phyloP scores from a whole-genome alignment of 1,284 basidiomycete genomes.

The Moniliella sp. region DNA sequence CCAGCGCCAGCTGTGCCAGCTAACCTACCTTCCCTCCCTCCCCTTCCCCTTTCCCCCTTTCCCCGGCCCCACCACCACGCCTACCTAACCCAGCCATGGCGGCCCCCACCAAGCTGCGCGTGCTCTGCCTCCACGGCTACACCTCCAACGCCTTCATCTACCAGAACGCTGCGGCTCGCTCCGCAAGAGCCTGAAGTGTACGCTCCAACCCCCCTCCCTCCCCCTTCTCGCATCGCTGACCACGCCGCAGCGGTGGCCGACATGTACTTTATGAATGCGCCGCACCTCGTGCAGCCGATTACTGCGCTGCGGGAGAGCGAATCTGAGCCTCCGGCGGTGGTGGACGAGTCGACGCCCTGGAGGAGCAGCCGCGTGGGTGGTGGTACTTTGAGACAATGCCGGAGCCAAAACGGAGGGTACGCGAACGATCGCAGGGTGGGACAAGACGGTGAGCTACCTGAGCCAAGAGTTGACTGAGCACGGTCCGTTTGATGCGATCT shows the following conservation, averaged over 20 bases:
- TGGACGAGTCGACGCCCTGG: constrained; percentile 20
- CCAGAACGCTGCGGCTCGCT: constrained; percentile 16
- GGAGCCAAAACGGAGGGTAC: constrained; percentile 13
- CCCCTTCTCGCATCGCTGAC: too few species aligned
- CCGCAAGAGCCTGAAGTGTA: constrained; percentile 17
- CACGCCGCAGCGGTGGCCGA: constrained; percentile 27
- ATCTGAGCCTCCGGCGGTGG: too few species aligned
- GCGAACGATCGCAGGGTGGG: constrained; percentile 16
- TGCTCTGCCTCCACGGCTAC: constrained; percentile 20
- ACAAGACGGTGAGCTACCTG: constrained; percentile 15
- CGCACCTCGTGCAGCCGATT: constrained; percentile 24
- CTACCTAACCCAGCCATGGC: too few species aligned
- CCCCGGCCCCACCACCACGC: too few species aligned
- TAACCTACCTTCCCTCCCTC: too few species aligned
- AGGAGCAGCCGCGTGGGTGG: constrained; percentile 30
- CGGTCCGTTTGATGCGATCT: constrained; percentile 28
- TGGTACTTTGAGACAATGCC: too few species aligned
- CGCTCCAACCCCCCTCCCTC: too few species aligned
- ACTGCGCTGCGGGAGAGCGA: constrained; percentile 10
- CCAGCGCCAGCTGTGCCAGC: too few species aligned
- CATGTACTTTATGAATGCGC: constrained; percentile 24
- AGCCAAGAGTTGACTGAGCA: constrained; percentile 10
- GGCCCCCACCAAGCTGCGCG: too few species aligned
- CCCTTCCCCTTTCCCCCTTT: too few species aligned
- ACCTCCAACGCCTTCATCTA: constrained; percentile 24